phyloP scores from a whole-genome alignment of 768 basidiomycete genomes.

The Pisolithus sp. region DNA sequence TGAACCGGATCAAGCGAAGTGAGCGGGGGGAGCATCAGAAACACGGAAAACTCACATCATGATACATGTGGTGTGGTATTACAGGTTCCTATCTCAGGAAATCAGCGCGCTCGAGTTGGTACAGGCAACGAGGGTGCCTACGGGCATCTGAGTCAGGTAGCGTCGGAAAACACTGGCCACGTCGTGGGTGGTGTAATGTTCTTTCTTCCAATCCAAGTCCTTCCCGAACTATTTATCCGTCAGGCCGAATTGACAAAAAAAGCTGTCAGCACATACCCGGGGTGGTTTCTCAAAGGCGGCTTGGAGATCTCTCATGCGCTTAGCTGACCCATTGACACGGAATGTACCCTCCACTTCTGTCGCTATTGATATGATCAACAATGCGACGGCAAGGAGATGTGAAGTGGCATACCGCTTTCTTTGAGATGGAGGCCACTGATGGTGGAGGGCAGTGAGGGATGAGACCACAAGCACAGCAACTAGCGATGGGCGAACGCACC shows the following conservation, averaged over 20 bases:
- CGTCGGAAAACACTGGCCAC: slow-evolving; percentile 94
- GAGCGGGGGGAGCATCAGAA: slow-evolving; percentile 7
- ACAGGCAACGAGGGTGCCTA: slow-evolving; percentile 36
- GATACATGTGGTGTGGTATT: slow-evolving; percentile 86
- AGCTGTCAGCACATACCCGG: slow-evolving; percentile 43
- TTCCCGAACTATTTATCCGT: slow-evolving; percentile 72
- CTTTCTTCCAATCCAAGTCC: slow-evolving; percentile 82
- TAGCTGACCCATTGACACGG: slow-evolving; percentile 91
- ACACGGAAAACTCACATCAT: slow-evolving; percentile 52
- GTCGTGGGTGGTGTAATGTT: slow-evolving; percentile 89
- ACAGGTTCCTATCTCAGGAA: slow-evolving; percentile 71
- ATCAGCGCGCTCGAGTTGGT: slow-evolving; percentile 2
- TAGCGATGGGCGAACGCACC: slow-evolving; percentile 42
- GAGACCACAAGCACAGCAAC: not conserved
- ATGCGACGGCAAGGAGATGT: not conserved
- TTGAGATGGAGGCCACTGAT: slow-evolving; percentile 87
- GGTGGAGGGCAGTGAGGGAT: slow-evolving; percentile 4
- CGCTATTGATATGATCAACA: slow-evolving; percentile 34
- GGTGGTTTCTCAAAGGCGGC: slow-evolving; percentile 85
- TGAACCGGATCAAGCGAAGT: slow-evolving; percentile 21
- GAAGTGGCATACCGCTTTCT: slow-evolving; percentile 62
- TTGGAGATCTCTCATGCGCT: slow-evolving; percentile 94
- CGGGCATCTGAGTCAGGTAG: slow-evolving; percentile 96
- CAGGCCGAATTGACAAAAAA: not conserved
- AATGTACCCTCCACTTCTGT: slow-evolving; percentile 93